These are phyloP conservation scores for Lactarius pseudohatsudake DNA, from an alignment of 768 basidiomycete genomes.

Conservation along the genomic window DNA sequence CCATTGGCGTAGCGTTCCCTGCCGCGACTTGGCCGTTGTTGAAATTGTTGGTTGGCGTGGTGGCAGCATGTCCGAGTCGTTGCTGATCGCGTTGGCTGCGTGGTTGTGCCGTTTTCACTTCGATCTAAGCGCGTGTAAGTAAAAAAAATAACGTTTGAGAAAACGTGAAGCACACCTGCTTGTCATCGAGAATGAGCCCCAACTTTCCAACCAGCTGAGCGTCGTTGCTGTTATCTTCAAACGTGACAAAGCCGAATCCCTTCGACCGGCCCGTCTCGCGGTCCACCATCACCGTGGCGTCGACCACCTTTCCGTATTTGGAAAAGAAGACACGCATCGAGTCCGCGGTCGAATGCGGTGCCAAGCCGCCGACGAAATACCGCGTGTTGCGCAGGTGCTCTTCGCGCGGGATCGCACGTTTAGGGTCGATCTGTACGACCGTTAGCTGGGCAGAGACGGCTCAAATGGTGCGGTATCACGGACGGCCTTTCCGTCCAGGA, in stretches of 20 bases:
- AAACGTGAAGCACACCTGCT: conserved; percentile 59
- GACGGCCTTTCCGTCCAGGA: conserved; percentile 96
- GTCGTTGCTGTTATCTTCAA: conserved; percentile 88
- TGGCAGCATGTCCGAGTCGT: conserved; percentile 31
- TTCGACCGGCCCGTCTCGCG: conserved; percentile 93
- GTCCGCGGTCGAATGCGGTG: conserved; percentile 87
- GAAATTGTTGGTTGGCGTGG: conserved; percentile 27
- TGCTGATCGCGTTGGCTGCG: conserved; percentile 75
- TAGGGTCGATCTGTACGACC: conserved; percentile 84
- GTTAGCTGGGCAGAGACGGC: not conserved
- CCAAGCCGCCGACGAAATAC: conserved; percentile 92
- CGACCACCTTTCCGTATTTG: conserved; percentile 93
- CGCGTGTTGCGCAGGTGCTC: conserved; percentile 94
- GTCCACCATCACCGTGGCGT: conserved; percentile 98
- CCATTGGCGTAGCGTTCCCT: conserved; percentile 33
- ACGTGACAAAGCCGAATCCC: conserved; percentile 97
- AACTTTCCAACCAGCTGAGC: conserved; percentile 87
- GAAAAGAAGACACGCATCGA: conserved; percentile 92
- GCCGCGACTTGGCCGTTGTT: conserved; percentile 33
- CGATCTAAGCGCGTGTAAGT: conserved; percentile 82
- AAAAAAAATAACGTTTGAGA: too few relatives aligned
- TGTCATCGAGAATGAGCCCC: conserved; percentile 80
- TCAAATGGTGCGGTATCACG: conserved; percentile 38
- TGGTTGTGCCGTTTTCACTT: conserved; percentile 95
- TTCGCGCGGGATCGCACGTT: conserved; percentile 95